Base-by-base conservation (phyloP, 2,329 filamentous ascomycete genomes). In the Scolecobasidium constrictum region DNA sequence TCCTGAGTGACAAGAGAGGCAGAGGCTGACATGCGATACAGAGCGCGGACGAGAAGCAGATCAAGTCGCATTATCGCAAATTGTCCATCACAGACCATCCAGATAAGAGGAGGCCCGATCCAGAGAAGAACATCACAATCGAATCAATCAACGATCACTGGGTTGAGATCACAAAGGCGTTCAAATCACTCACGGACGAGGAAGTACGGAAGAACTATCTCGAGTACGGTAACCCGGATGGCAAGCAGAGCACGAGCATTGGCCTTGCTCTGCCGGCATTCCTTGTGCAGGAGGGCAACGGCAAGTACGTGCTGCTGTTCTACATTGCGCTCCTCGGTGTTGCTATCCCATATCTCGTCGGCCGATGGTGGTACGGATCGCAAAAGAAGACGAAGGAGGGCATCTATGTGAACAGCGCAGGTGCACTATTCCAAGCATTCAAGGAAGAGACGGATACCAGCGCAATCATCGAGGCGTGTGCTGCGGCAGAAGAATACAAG, bases 311-410 rank as follows among this genome's bases (percentile, higher is more conserved):
- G 42, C 71, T 98, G 47, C 70, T 95, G 45, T 74, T 95, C 49
- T 98, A 98, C 61, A 88, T 86, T 28, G 64, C 82, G 23, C 73
- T 96, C 31, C 78, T 98, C 40, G 92, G 90, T 43, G 85, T 96
- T 48, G 68, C 95, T 47, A 71, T 98, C 41, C 92, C 92, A 3
- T 98, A 93, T 61, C 71, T 92, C 38, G 90, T 98, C 44, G 92
- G 92, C 38, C 87, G 83, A 46, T 98, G 92, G 92, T 98, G 92
- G 92, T 98, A 98, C 59, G 92, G 93, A 47, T 93, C 86, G 23
- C 90, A 94, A 63, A 78, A 81, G 54, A 78, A 85, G 63, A 96
- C 92, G 28, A 93, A 90, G 66, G 93, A 98, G 63, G 86, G 86
- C 52, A 83, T 96, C 19, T 72, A 94, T 43, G 82, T 95, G 59